phyloP scores from a whole-genome alignment of 2,329 filamentous ascomycete genomes.

The Oidium heveae region DNA sequence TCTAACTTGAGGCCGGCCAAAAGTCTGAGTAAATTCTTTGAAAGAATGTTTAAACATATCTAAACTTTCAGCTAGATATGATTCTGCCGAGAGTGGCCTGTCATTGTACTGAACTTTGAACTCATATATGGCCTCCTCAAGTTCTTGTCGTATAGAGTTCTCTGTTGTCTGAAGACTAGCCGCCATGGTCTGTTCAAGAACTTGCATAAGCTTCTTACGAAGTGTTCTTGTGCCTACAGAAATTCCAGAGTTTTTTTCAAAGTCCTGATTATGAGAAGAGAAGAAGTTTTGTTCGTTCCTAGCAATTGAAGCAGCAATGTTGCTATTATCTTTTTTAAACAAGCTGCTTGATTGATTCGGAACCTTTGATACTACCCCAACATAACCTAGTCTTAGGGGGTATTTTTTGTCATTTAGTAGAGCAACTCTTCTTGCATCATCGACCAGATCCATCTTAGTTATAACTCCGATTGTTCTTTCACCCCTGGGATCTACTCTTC shows the following conservation, averaged over 20 bases:
- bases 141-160: conserved; percentile 78
- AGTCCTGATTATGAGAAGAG: conserved; percentile 56
- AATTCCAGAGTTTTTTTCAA: conserved; percentile 46
- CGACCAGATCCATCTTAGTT: conserved; percentile 96
- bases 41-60: conserved; percentile 97
- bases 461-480: conserved; percentile 97
- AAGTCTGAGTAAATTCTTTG: conserved; percentile 73
- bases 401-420: conserved; percentile 82
- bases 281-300: conserved; percentile 82
- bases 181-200: conserved; percentile 93
- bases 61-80: conserved; percentile 82
- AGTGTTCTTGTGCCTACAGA: conserved; percentile 64
- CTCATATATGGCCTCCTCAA: conserved; percentile 92
- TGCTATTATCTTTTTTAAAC: conserved; percentile 61
- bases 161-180: conserved; percentile 70
- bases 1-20: conserved; percentile 72
- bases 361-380: conserved; percentile 74
- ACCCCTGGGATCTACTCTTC: conserved; percentile 76
- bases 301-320: conserved; percentile 55
- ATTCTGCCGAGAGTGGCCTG: conserved; percentile 77
- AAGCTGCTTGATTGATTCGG: conserved; percentile 36
- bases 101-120: conserved; percentile 99
- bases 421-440: conserved; percentile 48
- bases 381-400: conserved; percentile 80
- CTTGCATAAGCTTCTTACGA: conserved; percentile 88